Evolutionary conservation across 768 basidiomycete genomes (phyloP), one percentile per base, ranked within the genome.

Genomic region (Aureoboletus auriporus): DNA sequence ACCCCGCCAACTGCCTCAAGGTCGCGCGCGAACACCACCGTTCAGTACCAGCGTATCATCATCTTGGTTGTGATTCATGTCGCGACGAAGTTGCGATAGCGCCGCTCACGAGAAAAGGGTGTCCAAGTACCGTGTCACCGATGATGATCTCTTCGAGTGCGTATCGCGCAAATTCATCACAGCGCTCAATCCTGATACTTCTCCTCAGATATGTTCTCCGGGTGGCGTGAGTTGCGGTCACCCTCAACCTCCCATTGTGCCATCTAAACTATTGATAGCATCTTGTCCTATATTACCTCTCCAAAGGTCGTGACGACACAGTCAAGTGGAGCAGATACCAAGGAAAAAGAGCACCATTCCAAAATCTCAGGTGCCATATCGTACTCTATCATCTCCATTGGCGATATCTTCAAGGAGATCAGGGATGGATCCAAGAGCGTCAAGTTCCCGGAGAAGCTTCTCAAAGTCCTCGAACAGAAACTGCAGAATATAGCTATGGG

Each of bases 401-500:
- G 83, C 23, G 90, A 92, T 64, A 74, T 91, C 65, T 88, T 89
- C 73, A 84, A 84, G 64, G 89, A 88, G 57, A 77, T 82, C 48
- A 67, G 83, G 51, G 86, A 86, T 68, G 84, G 89, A 6, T 79
- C 83, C 46, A 92, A 88, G 72, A 87, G 82, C 51, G 87, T 89
- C 62, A 91, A 89, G 64, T 97, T 94, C 66, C 94, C 95, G 0
- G 93, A 97, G 70, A 93, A 93, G 69, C 71, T 96, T 50, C 64
- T 97, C 48, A 97, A 93, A 69, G 86, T 89, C 8, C 71, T 99
- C 53, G 93, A 96, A 65, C 80, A 84, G 69, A 89, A 84, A 68
- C 67, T 98, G 67, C 87, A 94, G 72, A 81, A 85, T 56, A 93
- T 98, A 56, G 91, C 91, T 8, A 91, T 94, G 86, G 93, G 92